Conservation (phyloP, 2,329 filamentous ascomycete genomes). For the Alternaria dauci region DNA sequence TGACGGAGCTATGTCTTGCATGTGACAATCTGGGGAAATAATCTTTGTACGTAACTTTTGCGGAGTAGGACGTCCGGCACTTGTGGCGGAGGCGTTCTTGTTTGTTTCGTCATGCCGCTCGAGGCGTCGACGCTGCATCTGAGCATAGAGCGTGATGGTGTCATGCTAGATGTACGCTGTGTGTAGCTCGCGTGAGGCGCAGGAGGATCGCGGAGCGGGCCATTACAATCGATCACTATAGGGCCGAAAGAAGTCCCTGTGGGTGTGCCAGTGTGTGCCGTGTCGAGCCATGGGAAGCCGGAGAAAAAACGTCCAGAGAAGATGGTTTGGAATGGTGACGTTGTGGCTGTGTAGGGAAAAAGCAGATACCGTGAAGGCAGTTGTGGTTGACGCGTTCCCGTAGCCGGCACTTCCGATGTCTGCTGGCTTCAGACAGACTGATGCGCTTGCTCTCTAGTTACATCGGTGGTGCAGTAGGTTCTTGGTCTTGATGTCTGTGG, state of each 20-base stretch:
- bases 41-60: slow-evolving; percentile 13
- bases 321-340: slow-evolving; percentile 6
- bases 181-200: background rate
- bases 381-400: background rate
- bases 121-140: background rate
- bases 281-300: background rate
- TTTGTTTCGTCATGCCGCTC: background rate
- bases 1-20: slow-evolving; percentile 8
- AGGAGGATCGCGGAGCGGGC: slow-evolving; percentile 14
- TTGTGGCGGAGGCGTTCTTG: background rate
- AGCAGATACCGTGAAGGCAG: slow-evolving; percentile 11
- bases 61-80: background rate
- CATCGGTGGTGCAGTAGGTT: slow-evolving; percentile 2
- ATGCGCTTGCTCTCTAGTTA: background rate
- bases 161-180: slow-evolving; percentile 2
- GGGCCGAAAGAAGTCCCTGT: slow-evolving; percentile 6
- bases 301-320: background rate
- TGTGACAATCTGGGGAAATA: slow-evolving; percentile 16
- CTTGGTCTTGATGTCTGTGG: background rate
- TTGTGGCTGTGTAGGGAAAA: slow-evolving; percentile 5
- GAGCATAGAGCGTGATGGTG: background rate
- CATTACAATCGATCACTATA: slow-evolving; percentile 12
- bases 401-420: slow-evolving; percentile 2
- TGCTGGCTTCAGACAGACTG: background rate
- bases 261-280: background rate